phyloP scores from a whole-genome alignment of 2,329 filamentous ascomycete species.

The Aureobasidium sp. region DNA sequence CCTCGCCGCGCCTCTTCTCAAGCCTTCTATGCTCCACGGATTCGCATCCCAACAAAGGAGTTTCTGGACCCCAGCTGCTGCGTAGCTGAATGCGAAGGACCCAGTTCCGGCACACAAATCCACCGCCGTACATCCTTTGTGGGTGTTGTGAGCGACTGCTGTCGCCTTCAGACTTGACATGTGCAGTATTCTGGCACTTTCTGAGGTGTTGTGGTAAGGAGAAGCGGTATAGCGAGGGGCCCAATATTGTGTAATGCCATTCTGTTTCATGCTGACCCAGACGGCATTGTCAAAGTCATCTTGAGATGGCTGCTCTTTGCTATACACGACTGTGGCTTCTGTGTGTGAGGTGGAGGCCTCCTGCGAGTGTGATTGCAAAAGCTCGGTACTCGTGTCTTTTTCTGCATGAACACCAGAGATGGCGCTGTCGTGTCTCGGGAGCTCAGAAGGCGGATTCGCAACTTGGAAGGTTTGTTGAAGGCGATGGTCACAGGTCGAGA shows the following conservation, averaged over 20 bases:
- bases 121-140: slow-evolving; percentile 38
- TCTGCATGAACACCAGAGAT: background rate
- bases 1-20: slow-evolving; percentile 33
- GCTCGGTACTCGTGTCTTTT: background rate
- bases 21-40: slow-evolving; percentile 41
- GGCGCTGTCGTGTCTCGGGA: background rate
- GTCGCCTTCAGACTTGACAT: slow-evolving; percentile 26
- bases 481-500: slow-evolving; percentile 42
- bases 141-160: slow-evolving; percentile 17
- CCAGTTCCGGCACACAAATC: slow-evolving; percentile 92
- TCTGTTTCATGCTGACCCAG: slow-evolving; percentile 72
- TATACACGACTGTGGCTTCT: background rate
- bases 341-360: background rate
- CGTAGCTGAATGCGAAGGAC: slow-evolving; percentile 86
- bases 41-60: slow-evolving; percentile 90
- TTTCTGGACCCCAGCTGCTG: slow-evolving; percentile 56
- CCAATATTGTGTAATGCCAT: slow-evolving; percentile 75
- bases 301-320: slow-evolving; percentile 23
- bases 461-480: slow-evolving; percentile 49
- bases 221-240: slow-evolving; percentile 92
- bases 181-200: slow-evolving; percentile 69
- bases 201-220: slow-evolving; percentile 78
- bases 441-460: slow-evolving; percentile 22
- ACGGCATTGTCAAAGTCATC: slow-evolving; percentile 60
- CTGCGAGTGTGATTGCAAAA: background rate